These are phyloP conservation scores for Teunomyces barrocoloradensis DNA, from an alignment of 805 yeast genomes.

Conservation along the genomic window DNA sequence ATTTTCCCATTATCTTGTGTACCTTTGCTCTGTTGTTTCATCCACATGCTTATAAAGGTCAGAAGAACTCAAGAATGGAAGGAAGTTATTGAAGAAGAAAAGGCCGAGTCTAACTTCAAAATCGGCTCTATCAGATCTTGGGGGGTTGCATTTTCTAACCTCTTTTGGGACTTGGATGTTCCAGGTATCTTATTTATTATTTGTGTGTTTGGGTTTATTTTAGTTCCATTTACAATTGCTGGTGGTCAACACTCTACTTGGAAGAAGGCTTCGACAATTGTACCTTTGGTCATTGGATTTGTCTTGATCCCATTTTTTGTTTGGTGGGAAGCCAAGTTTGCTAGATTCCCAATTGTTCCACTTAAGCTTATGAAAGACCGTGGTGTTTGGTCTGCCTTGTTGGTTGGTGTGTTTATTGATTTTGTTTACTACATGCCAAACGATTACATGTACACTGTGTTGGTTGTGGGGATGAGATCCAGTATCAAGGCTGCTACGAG, in stretches of 20 bases:
- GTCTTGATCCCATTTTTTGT: conserved; percentile 56
- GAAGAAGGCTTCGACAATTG: conserved; percentile 61
- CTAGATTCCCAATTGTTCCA: conserved; percentile 66
- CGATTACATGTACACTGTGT: conserved; percentile 64
- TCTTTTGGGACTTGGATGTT: conserved; percentile 65
- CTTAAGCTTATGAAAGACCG: conserved; percentile 58
- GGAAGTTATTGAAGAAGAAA: conserved; percentile 37
- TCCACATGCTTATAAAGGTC: conserved; percentile 58
- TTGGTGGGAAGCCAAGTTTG: conserved; percentile 56
- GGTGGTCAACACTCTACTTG: conserved; percentile 59
- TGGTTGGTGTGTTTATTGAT: conserved; percentile 56
- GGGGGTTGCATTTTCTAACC: conserved; percentile 30
- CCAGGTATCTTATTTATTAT: conserved; percentile 58
- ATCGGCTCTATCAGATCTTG: conserved; percentile 19
- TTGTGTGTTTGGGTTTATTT: conserved; percentile 58
- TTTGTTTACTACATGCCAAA: conserved; percentile 68
- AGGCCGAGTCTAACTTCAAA: conserved; percentile 16
- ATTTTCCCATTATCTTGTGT: conserved; percentile 64
- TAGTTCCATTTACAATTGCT: conserved; percentile 74
- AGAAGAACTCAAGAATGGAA: conserved; percentile 51
- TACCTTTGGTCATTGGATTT: conserved; percentile 67
- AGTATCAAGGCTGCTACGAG: conserved; percentile 62
- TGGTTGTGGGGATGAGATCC: conserved; percentile 62
- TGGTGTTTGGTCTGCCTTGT: conserved; percentile 71
- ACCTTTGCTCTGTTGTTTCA: conserved; percentile 54